Evolutionary conservation across 1,139 yeast genomes (phyloP).

Genomic region (Sugiyamaella xylanicola): DNA sequence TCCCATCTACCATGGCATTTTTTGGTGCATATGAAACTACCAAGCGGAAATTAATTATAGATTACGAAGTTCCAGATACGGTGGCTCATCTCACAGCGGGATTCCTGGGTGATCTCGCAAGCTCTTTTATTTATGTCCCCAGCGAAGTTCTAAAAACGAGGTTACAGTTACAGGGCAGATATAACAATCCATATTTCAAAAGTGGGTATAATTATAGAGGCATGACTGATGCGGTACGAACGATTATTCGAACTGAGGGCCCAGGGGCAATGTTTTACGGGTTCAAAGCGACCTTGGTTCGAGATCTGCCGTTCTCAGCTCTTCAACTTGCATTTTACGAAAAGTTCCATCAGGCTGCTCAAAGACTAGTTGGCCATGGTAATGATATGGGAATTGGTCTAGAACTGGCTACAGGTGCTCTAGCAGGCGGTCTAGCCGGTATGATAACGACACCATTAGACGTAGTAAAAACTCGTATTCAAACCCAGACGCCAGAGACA

Average conservation of each 20-base stretch:
- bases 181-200: slow-evolving; percentile 73
- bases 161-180: slow-evolving; percentile 84
- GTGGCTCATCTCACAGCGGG: slow-evolving; percentile 82
- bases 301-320: slow-evolving; percentile 95
- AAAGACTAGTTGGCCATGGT: slow-evolving; percentile 37
- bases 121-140: slow-evolving; percentile 94
- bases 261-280: slow-evolving; percentile 78
- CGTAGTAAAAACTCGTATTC: slow-evolving; percentile 91
- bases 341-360: slow-evolving; percentile 53
- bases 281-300: slow-evolving; percentile 84
- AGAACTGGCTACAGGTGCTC: slow-evolving; percentile 86
- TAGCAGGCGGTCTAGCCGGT: slow-evolving; percentile 97
- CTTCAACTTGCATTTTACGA: slow-evolving; percentile 95
- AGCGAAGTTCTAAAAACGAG: slow-evolving; percentile 94
- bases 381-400: slow-evolving; percentile 53
- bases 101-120: slow-evolving; percentile 84
- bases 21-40: slow-evolving; percentile 86
- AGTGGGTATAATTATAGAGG: slow-evolving; percentile 88
- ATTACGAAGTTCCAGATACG: slow-evolving; percentile 71
- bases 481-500: slow-evolving; percentile 55
- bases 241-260: slow-evolving; percentile 73
- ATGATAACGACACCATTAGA: slow-evolving; percentile 81
- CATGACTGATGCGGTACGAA: slow-evolving; percentile 60
- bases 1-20: slow-evolving; percentile 91
- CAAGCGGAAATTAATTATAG: slow-evolving; percentile 69